Evolutionary conservation across 345 rosid genomes (phyloP).

Genomic region (Aurinia saxatilis): DNA sequence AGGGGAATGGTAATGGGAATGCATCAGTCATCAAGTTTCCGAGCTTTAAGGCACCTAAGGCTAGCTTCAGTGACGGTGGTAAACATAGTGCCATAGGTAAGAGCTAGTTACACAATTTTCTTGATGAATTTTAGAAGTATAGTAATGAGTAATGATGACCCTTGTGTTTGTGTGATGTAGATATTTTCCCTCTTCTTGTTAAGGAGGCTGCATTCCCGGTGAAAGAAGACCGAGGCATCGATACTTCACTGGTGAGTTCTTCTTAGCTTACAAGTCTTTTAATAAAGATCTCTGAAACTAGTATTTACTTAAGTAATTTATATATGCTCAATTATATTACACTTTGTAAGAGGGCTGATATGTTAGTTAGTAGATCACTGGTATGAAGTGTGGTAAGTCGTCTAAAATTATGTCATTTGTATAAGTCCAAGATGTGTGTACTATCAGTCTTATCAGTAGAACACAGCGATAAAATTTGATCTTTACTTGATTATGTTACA

Average conservation of each 20-base stretch:
- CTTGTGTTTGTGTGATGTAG: constrained; percentile 29
- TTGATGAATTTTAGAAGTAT: background rate
- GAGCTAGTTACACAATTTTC: background rate
- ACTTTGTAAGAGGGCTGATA: background rate
- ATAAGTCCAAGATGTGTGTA: constrained; percentile 58
- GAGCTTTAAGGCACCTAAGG: constrained; percentile 17
- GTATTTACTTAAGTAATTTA: too few relatives aligned
- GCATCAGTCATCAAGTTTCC: constrained; percentile 8
- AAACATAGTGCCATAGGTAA: constrained; percentile 15
- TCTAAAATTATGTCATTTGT: constrained; percentile 19
- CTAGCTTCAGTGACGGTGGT: background rate
- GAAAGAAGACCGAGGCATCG: constrained; percentile 35
- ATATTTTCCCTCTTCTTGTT: constrained; percentile 48
- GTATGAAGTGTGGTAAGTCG: background rate
- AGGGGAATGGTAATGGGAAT: constrained; percentile 2
- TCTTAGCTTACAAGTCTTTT: background rate
- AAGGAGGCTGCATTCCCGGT: constrained; percentile 43
- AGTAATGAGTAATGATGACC: background rate
- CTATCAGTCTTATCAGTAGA: constrained; percentile 45
- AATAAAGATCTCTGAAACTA: too few relatives aligned
- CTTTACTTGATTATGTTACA: background rate
- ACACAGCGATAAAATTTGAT: background rate
- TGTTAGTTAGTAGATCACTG: background rate
- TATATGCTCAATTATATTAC: background rate
- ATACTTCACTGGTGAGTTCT: constrained; percentile 40